Percentiles rank a stretch among this genome's conserved stretches.
phyloP scores from a whole-genome alignment of 2,329 filamentous ascomycete species.

The Venturia pyrina region DNA sequence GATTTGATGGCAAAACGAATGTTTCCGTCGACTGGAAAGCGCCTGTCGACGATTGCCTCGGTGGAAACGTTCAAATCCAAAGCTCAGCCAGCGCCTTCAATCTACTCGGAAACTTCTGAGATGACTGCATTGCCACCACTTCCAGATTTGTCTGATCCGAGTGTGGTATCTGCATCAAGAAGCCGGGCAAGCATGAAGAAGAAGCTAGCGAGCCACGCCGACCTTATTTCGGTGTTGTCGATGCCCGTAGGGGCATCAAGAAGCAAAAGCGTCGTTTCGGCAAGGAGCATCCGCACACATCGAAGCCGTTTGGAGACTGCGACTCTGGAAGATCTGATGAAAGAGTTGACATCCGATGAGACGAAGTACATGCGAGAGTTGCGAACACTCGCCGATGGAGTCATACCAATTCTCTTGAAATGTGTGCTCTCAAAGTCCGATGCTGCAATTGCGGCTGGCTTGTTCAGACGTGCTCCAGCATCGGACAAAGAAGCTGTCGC shows the following conservation, averaged over 20 bases:
- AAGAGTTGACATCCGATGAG: slow-evolving; percentile 75
- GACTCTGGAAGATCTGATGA: slow-evolving; percentile 65
- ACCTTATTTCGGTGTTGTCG: slow-evolving; percentile 87
- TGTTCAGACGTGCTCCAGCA: slow-evolving; percentile 46
- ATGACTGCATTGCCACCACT: slow-evolving; percentile 7
- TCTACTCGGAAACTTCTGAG: slow-evolving; percentile 21
- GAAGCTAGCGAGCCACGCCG: slow-evolving; percentile 80
- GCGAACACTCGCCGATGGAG: slow-evolving; percentile 85
- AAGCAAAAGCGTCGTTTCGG: slow-evolving; percentile 58
- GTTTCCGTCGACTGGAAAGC: slow-evolving; percentile 45
- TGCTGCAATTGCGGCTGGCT: slow-evolving; percentile 51
- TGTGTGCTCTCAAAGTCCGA: slow-evolving; percentile 69
- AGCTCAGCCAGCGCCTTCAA: slow-evolving; percentile 19
- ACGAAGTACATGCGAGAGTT: slow-evolving; percentile 81
- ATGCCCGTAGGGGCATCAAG: slow-evolving; percentile 43
- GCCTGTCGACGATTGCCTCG: slow-evolving; percentile 49
- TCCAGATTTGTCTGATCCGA: slow-evolving; percentile 7
- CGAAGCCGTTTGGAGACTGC: slow-evolving; percentile 56
- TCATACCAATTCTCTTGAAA: slow-evolving; percentile 82
- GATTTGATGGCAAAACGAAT: slow-evolving; percentile 21
- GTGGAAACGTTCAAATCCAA: slow-evolving; percentile 40
- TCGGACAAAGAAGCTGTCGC: slow-evolving; percentile 48
- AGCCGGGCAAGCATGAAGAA: slow-evolving; percentile 52
- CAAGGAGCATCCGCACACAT: slow-evolving; percentile 67
- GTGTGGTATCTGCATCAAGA: slow-evolving; percentile 17